Evolutionary conservation across 2,329 filamentous ascomycete genomes (phyloP), one percentile per base, ranked within the genome.

Genomic region (Penicillium hordei): DNA sequence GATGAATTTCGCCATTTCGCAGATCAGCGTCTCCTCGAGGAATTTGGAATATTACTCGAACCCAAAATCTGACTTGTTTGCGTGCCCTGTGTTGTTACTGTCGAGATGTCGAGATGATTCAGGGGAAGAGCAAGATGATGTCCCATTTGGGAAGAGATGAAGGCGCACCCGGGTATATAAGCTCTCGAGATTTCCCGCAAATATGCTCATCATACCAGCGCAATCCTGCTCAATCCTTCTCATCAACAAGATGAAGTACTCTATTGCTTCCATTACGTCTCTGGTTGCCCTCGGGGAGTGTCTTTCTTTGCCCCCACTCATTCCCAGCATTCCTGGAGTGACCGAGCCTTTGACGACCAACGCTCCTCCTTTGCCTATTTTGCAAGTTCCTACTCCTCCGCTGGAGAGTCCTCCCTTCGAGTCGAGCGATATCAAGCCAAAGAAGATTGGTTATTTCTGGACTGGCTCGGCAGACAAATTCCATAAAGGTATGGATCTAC

Each of bases 361-460:
- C 46, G 78, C 77, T 5, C 81, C 81, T 39, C 83, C 84, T 12
- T 72, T 86, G 27, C 84, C 84, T 4, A 81, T 87, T 55, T 72
- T 87, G 12, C 84, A 86, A 65, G 54, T 83, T 5, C 84, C 84
- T 2, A 84, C 82, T n/a, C 84, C 84, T 48, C 80, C 84, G 0
- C 69, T 86, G n/a, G 73, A 77, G 2, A 83, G 81, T 62, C 79
- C 78, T 9, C 80, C 80, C 7, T 86, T 85, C 59, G 75, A 73
- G 12, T 73, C 78, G 3, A 82, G 81, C 67, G 74, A 82, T 59
- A 80, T 86, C 67, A 82, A 82, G 73, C 84, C 85, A 29, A 87
- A 86, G 80, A 87, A 87, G 76, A 83, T 87, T 67, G 85, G 83
- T 0, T 86, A 86, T 72, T 86, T 86, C 74, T 86, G 83, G 83